Evolutionary conservation across 495 filamentous ascomycete genomes (phyloP).

Genomic region (Penicillium riverlandense): DNA sequence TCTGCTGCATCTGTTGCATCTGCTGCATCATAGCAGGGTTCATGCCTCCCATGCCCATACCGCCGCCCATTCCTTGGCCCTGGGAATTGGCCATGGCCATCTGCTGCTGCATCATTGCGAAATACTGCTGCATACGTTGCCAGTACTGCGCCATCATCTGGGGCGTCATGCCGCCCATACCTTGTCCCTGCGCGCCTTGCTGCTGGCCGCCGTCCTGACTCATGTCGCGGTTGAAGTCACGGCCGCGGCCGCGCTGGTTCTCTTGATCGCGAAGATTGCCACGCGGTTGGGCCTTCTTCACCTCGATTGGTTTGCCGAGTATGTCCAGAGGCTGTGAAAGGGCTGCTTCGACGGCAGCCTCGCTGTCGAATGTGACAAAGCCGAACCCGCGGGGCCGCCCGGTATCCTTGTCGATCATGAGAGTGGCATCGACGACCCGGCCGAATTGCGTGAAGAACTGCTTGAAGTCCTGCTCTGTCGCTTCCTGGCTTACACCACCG

Average conservation of each 20-base stretch:
- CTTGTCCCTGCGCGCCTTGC: slow-evolving; percentile 39
- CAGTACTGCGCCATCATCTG: slow-evolving; percentile 98
- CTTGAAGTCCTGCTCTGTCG: slow-evolving; percentile 90
- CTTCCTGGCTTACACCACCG: slow-evolving; percentile 94
- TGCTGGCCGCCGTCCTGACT: slow-evolving; percentile 41
- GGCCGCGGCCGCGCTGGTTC: slow-evolving; percentile 47
- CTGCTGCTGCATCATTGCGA: slow-evolving; percentile 85
- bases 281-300: slow-evolving; percentile 94
- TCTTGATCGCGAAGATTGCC: slow-evolving; percentile 92
- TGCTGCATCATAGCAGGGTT: slow-evolving; percentile 78
- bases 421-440: slow-evolving; percentile 89
- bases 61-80: slow-evolving; percentile 35
- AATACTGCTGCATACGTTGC: slow-evolving; percentile 95
- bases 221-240: slow-evolving; percentile 54
- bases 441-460: slow-evolving; percentile 96
- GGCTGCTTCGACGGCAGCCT: slow-evolving; percentile 88
- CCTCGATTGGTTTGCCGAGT: slow-evolving; percentile 90
- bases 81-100: slow-evolving; percentile 42
- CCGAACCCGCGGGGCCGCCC: slow-evolving; percentile 92
- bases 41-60: slow-evolving; percentile 64
- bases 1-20: slow-evolving; percentile 56
- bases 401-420: slow-evolving; percentile 99
- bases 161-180: slow-evolving; percentile 68
- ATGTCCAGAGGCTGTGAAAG: slow-evolving; percentile 80
- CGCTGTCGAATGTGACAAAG: slow-evolving; percentile 98